Evolutionary conservation across 164 flowering plant species (phyloP).

Genomic region (Taxillus chinensis): DNA sequence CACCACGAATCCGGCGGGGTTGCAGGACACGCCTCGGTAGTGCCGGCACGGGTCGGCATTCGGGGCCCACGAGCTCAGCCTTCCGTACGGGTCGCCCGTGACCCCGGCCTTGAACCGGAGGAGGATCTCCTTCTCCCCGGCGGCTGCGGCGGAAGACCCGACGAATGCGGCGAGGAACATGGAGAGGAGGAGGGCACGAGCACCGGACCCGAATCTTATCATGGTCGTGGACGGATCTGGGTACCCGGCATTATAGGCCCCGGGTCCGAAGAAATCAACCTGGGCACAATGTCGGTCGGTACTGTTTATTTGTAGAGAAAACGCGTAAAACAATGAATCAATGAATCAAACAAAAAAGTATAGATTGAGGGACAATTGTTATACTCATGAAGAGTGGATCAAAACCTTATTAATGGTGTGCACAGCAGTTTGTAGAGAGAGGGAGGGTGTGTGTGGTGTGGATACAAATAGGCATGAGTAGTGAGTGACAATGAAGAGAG

Average conservation of each 20-base stretch:
- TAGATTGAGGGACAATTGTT: too few relatives aligned
- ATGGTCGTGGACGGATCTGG: constrained; percentile 27
- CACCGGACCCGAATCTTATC: constrained; percentile 23
- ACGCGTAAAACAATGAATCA: too few relatives aligned
- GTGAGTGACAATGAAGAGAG: too few relatives aligned
- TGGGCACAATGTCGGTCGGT: too few relatives aligned
- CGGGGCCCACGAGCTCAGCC: constrained; percentile 54
- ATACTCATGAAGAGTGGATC: too few relatives aligned
- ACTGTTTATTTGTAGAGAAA: too few relatives aligned
- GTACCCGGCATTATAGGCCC: constrained; percentile 25
- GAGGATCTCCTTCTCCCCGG: constrained; percentile 63
- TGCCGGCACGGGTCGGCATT: constrained; percentile 41
- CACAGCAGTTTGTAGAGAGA: too few relatives aligned
- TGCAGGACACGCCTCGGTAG: constrained; percentile 61
- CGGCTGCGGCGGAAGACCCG: constrained; percentile 19
- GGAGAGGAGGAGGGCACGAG: constrained; percentile 16
- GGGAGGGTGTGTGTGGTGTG: too few relatives aligned
- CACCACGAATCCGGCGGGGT: constrained; percentile 50
- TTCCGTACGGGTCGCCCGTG: constrained; percentile 54
- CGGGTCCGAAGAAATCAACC: constrained; percentile 4
- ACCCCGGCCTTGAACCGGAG: constrained; percentile 70
- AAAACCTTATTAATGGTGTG: too few relatives aligned
- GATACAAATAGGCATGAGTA: too few relatives aligned
- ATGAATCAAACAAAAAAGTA: too few relatives aligned
- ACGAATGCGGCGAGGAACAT: constrained; percentile 11